Percentiles rank a stretch among this genome's conserved stretches.
Evolutionary conservation across 305 asterid species (phyloP).

Genomic region (Striga hermonthica): DNA sequence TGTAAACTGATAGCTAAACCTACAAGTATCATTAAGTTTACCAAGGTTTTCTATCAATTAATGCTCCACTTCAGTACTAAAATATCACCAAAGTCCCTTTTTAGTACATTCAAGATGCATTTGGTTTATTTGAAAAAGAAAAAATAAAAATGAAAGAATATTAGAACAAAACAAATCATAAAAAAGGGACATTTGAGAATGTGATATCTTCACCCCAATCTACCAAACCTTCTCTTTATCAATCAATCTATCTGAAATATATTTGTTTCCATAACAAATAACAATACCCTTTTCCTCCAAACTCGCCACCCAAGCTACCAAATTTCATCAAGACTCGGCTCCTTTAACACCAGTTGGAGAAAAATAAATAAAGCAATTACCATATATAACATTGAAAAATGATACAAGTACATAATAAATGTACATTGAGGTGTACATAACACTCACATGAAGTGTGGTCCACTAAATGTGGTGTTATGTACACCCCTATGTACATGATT

Average conservation of each 20-base stretch:
- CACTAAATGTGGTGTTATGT: too few relatives aligned
- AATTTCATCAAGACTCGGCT: neutral
- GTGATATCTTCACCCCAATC: conserved; percentile 3
- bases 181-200: too few relatives aligned
- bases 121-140: neutral
- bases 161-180: too few relatives aligned
- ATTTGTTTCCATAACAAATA: neutral
- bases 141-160: too few relatives aligned
- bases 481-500: too few relatives aligned
- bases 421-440: too few relatives aligned
- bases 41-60: neutral
- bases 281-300: conserved; percentile 3
- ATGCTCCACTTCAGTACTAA: conserved; percentile 7
- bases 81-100: neutral
- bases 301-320: conserved; percentile 18
- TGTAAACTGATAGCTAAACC: conserved; percentile 17
- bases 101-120: neutral
- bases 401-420: too few relatives aligned
- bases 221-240: neutral
- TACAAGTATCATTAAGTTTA: conserved; percentile 12
- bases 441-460: too few relatives aligned
- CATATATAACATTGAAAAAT: too few relatives aligned
- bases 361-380: neutral
- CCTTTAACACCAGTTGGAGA: conserved; percentile 1
- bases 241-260: neutral